A percentile compares a stretch with the other conserved stretches of the same genome.
Conservation (phyloP, 805 yeast genomes). For the Yamadazyma nakazawae region DNA sequence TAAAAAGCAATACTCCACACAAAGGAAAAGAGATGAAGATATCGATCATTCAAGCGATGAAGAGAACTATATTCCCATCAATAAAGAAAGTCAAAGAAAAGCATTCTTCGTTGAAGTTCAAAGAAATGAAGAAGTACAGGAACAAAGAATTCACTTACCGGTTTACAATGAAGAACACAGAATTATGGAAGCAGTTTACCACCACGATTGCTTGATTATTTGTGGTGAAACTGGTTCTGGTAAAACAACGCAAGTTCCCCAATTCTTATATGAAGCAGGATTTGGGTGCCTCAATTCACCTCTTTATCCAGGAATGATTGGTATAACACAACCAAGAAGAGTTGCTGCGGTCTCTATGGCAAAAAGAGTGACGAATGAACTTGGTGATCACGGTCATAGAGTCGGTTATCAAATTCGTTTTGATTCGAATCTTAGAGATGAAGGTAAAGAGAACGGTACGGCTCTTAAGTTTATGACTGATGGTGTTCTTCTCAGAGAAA, state of each 20-base stretch:
- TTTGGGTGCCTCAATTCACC: conserved; percentile 66
- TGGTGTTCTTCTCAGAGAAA: conserved; percentile 89
- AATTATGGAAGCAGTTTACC: conserved; percentile 93
- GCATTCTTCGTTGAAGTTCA: conserved; percentile 66
- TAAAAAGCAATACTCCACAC: conserved; percentile 43
- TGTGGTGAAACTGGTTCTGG: conserved; percentile 99
- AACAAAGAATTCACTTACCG: conserved; percentile 69
- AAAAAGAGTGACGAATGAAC: conserved; percentile 68
- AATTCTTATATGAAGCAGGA: conserved; percentile 89
- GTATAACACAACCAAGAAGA: conserved; percentile 92
- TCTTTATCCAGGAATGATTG: conserved; percentile 81
- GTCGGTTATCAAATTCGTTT: conserved; percentile 85
- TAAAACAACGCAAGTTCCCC: conserved; percentile 97
- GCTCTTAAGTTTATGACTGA: conserved; percentile 89
- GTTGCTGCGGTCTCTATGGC: conserved; percentile 95
- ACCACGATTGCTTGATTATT: conserved; percentile 82
- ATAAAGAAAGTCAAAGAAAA: conserved; percentile 51
- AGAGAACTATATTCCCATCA: conserved; percentile 56
- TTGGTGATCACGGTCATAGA: conserved; percentile 65
- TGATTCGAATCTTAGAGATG: conserved; percentile 60
- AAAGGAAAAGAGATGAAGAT: conserved; percentile 66
- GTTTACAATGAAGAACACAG: conserved; percentile 87
- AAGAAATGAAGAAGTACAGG: conserved; percentile 65
- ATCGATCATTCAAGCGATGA: conserved; percentile 65
- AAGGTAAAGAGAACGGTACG: conserved; percentile 48